Evolutionary conservation across 495 filamentous ascomycete species (phyloP).

Genomic region (Xylaria acuta): DNA sequence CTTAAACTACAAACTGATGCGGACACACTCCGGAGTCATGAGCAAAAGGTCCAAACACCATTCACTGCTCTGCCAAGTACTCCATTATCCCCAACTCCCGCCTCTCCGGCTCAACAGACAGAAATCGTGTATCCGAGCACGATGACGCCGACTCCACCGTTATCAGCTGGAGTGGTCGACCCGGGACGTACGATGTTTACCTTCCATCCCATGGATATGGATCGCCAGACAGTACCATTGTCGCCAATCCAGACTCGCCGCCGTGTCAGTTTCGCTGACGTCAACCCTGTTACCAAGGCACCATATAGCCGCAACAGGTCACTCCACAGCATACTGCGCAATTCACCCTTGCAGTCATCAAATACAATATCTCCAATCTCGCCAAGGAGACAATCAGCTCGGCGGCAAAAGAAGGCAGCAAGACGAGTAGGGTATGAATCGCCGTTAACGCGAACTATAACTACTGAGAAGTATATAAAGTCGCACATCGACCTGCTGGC

Average conservation of each 20-base stretch:
- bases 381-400: slow-evolving; percentile 52
- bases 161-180: slow-evolving; percentile 54
- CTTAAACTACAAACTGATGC: slow-evolving; percentile 54
- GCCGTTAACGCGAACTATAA: slow-evolving; percentile 61
- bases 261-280: slow-evolving; percentile 32
- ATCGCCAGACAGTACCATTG: slow-evolving; percentile 20
- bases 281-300: slow-evolving; percentile 32
- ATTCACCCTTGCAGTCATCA: slow-evolving; percentile 68
- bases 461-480: slow-evolving; percentile 59
- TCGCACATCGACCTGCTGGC: slow-evolving; percentile 62
- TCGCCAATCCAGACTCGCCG: slow-evolving; percentile 33
- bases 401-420: slow-evolving; percentile 54
- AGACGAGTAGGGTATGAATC: slow-evolving; percentile 61
- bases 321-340: slow-evolving; percentile 76
- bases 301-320: slow-evolving; percentile 72
- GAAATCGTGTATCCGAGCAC: slow-evolving; percentile 51
- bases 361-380: slow-evolving; percentile 53
- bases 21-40: slow-evolving; percentile 31
- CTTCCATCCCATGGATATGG: slow-evolving; percentile 41
- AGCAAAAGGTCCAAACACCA: slow-evolving; percentile 45
- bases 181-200: slow-evolving; percentile 46
- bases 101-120: slow-evolving; percentile 48
- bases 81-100: slow-evolving; percentile 50
- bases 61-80: slow-evolving; percentile 52
- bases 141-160: slow-evolving; percentile 57